A percentile compares a stretch with the other conserved stretches of the same genome.
Conservation (phyloP, 371 early-diverging fungal genomes). For the Zancudomyces culisetae region DNA sequence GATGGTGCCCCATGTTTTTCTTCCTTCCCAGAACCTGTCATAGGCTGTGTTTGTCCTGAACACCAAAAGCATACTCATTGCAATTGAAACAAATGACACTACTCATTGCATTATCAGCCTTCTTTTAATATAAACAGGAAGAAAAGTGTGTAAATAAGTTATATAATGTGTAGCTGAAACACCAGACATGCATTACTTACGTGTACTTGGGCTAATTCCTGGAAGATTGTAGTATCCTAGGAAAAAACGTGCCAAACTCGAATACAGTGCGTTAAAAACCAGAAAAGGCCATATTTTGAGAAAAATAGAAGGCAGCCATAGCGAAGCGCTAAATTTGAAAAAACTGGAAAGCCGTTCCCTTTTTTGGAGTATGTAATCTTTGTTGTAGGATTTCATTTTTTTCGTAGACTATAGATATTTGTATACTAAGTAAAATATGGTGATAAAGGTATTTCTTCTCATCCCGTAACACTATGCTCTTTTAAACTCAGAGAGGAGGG, state of each 20-base stretch:
- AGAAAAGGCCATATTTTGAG: not conserved
- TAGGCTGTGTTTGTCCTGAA: constrained; percentile 62
- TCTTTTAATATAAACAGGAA: no score
- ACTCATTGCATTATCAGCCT: not conserved
- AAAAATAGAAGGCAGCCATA: not conserved
- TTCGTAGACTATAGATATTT: no score
- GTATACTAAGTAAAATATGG: no score
- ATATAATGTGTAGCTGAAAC: not conserved
- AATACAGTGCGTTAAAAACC: not conserved
- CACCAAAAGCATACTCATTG: constrained; percentile 41
- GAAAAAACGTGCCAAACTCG: not conserved
- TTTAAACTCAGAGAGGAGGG: no score
- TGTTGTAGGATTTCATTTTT: not conserved
- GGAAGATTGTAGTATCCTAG: not conserved
- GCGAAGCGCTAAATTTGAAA: not conserved
- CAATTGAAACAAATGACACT: constrained; percentile 28
- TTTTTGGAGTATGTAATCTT: not conserved
- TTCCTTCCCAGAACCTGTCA: constrained; percentile 61
- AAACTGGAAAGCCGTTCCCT: not conserved
- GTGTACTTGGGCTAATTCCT: not conserved
- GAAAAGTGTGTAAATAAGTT: not conserved
- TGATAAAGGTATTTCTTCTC: no score
- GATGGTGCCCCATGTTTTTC: constrained; percentile 43
- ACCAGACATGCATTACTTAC: not conserved
- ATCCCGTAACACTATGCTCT: no score